Evolutionary conservation across 1,284 basidiomycete genomes (phyloP).

Genomic region (Amylostereum chailletii): DNA sequence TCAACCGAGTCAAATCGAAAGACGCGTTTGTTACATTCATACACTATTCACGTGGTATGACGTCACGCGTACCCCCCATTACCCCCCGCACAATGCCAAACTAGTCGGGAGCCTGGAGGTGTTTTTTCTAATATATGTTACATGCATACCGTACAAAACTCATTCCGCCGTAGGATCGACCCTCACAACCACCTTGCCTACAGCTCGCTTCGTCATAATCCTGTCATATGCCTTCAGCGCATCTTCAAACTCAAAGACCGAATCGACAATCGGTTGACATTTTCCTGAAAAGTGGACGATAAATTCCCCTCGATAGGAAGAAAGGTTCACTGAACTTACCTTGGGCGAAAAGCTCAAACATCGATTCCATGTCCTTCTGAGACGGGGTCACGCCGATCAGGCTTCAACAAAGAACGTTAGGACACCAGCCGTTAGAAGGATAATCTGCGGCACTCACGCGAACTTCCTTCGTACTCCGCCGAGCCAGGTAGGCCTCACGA

Average conservation of each 20-base stretch:
- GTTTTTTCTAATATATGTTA: no score
- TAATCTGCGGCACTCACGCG: conserved; percentile 24
- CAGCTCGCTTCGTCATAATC: conserved; percentile 44
- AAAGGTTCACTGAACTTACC: conserved; percentile 24
- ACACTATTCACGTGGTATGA: neutral
- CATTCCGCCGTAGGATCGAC: conserved; percentile 16
- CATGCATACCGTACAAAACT: neutral
- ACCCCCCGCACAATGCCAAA: no score
- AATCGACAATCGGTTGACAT: conserved; percentile 53
- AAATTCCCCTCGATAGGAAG: neutral
- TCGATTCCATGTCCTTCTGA: conserved; percentile 25
- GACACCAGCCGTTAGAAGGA: neutral
- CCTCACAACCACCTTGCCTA: conserved; percentile 55
- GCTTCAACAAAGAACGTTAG: conserved; percentile 13
- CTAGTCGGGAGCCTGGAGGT: no score
- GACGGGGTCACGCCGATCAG: conserved; percentile 22
- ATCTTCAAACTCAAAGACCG: conserved; percentile 48
- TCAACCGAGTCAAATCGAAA: neutral
- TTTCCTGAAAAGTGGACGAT: conserved; percentile 26
- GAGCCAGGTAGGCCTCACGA: conserved; percentile 30
- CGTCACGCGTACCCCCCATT: neutral
- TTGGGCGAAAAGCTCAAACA: conserved; percentile 31
- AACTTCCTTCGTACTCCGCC: conserved; percentile 38
- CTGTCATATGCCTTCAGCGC: conserved; percentile 51
- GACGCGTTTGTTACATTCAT: neutral